Conservation (phyloP, 345 rosid species). For the Eucalyptus dawsonii region DNA sequence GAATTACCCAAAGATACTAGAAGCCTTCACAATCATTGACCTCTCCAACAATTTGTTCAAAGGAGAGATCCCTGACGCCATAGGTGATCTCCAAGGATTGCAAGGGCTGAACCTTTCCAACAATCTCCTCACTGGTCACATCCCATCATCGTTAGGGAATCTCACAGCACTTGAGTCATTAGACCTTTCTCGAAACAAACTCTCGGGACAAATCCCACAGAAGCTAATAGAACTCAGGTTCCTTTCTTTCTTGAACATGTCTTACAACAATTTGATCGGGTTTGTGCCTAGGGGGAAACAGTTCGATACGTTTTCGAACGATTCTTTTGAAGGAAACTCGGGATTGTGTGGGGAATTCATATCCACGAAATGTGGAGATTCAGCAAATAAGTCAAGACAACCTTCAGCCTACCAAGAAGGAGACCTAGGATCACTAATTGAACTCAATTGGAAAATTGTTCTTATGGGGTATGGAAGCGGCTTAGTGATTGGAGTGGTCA, state of each 20-base stretch:
- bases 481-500: neutral
- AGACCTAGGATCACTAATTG: neutral
- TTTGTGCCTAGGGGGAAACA: neutral
- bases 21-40: too few relatives aligned
- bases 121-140: too few relatives aligned
- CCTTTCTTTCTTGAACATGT: conserved; percentile 1
- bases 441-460: neutral
- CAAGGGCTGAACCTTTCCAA: rapidly evolving
- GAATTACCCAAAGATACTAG: neutral
- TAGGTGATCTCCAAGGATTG: rapidly evolving
- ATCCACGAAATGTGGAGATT: neutral
- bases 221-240: neutral
- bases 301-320: neutral
- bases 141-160: too few relatives aligned
- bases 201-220: rapidly evolving
- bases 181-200: too few relatives aligned
- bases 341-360: conserved; percentile 6
- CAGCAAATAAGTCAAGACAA: neutral
- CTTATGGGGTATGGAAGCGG: neutral
- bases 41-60: too few relatives aligned
- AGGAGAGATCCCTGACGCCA: rapidly evolving
- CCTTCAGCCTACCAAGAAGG: neutral
- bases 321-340: conserved; percentile 1
- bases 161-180: too few relatives aligned
- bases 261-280: conserved; percentile 9